Evolutionary conservation across 2,329 filamentous ascomycete genomes (phyloP), one percentile per base, ranked within the genome.

Genomic region (Microcyclospora tardicrescens): DNA sequence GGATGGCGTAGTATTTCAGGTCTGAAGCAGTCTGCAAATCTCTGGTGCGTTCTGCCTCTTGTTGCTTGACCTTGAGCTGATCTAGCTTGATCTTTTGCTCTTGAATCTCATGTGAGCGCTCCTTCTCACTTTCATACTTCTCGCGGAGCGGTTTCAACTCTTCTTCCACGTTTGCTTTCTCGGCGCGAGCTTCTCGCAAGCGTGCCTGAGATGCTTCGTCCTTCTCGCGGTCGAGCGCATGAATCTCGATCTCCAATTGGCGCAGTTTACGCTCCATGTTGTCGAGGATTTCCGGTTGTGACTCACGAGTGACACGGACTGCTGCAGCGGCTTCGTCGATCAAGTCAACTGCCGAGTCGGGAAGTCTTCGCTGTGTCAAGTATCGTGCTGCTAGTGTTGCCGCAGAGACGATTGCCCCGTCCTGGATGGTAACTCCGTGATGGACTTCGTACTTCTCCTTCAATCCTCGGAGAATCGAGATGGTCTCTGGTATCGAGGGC

Each of bases 401-500:
- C 5, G 91, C 77, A 36, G 87, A 75, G 12, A 98, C 89, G 45
- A 98, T 83, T 46, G 91, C 91, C 54, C 80, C 85, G 56, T 98
- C 91, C 33, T 89, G 78, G 49, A 98, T 98, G 49, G 79, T 96
- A 54, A 98, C 91, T 71, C 89, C 87, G 61, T 98, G 91, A 62
- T 98, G 91, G 36, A 93, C 84, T 65, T 98, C 91, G 64, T 96
- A 98, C 60, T 86, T 85, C 61, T 96, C 89, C 69, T 96, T 98
- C 46, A 98, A 68, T 57, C 91, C 91, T 71, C 91, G 84, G n/a
- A 98, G 79, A 55, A 98, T 98, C 15, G 91, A 98, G 46, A 98
- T 77, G 11, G 91, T 96, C 65, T 98, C 91, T 1, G 76, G 62
- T 35, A 96, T 79, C 5, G 77, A 72, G 2, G 91, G 91, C 59